These are phyloP conservation scores for Thermoascus crustaceus DNA, from an alignment of 2,329 filamentous ascomycete genomes.

Conservation along the genomic window DNA sequence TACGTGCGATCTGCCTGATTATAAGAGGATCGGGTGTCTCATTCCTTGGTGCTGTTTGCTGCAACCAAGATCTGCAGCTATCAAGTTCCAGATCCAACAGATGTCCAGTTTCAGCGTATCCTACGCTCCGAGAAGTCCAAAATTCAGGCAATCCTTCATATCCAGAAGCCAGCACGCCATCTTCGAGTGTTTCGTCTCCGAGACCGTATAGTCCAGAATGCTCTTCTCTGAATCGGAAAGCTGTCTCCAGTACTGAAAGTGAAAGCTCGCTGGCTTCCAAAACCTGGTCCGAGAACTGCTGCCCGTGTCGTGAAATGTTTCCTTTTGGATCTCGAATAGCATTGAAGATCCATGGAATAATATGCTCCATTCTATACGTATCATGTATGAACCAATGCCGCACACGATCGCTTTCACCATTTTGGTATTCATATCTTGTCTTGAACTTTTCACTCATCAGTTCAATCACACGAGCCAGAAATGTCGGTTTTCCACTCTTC, in stretches of 20 bases:
- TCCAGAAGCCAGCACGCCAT: conserved; percentile 55
- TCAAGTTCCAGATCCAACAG: conserved; percentile 35
- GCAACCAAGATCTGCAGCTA: conserved; percentile 31
- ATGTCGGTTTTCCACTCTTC: conserved; percentile 54
- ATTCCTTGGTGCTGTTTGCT: conserved; percentile 21
- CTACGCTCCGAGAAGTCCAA: conserved; percentile 64
- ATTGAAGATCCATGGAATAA: conserved; percentile 72
- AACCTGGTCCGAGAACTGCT: conserved; percentile 38
- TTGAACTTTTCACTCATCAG: conserved; percentile 71
- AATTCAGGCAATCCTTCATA: conserved; percentile 67
- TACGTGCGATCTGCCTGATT: conserved; percentile 42
- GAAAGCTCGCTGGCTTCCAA: conserved; percentile 71
- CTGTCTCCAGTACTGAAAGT: conserved; percentile 53
- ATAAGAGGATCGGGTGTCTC: conserved; percentile 25
- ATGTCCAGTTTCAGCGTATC: conserved; percentile 30
- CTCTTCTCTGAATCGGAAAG: conserved; percentile 62
- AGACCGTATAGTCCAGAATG: conserved; percentile 68
- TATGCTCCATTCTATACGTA: conserved; percentile 61
- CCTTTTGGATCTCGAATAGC: conserved; percentile 65
- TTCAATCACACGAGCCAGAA: conserved; percentile 66
- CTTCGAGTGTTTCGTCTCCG: conserved; percentile 54
- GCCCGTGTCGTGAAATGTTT: conserved; percentile 47
- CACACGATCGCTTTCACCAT: conserved; percentile 67
- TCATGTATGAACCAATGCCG: conserved; percentile 83
- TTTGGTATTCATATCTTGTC: conserved; percentile 54